phyloP scores from a whole-genome alignment of 371 early-diverging fungal genomes.

The Lichtheimia ramosa region DNA sequence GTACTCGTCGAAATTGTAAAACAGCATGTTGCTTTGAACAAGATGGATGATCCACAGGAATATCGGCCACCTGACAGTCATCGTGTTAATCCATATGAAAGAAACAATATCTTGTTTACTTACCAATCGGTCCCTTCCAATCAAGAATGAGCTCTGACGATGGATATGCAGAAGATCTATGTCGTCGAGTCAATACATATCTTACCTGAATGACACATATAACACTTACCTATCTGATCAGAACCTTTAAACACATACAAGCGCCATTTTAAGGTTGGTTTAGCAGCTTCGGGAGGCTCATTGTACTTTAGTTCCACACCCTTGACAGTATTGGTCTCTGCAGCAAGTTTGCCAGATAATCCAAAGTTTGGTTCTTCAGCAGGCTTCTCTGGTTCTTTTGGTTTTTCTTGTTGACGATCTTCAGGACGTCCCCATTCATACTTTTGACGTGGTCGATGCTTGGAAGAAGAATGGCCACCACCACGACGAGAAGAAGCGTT shows the following conservation, averaged over 20 bases:
- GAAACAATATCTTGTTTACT: background rate
- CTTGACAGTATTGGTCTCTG: constrained; percentile 81
- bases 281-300: constrained; percentile 89
- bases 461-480: background rate
- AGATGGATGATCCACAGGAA: constrained; percentile 88
- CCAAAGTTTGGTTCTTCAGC: constrained; percentile 57
- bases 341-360: constrained; percentile 81
- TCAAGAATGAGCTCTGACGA: constrained; percentile 83
- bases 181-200: background rate
- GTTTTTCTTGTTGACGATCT: constrained; percentile 13
- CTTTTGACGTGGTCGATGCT: background rate
- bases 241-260: constrained; percentile 92
- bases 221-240: constrained; percentile 76
- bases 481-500: background rate
- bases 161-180: constrained; percentile 83
- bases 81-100: too few relatives aligned
- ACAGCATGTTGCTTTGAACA: constrained; percentile 92
- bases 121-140: constrained; percentile 89
- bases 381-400: constrained; percentile 25
- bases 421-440: constrained; percentile 18
- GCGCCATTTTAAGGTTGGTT: constrained; percentile 75
- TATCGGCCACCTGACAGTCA: constrained; percentile 75
- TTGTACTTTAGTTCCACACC: constrained; percentile 87
- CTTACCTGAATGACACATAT: background rate
- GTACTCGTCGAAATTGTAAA: constrained; percentile 76